These are phyloP conservation scores for Botrytis paeoniae DNA, from an alignment of 2,329 filamentous ascomycete species.

Conservation along the genomic window DNA sequence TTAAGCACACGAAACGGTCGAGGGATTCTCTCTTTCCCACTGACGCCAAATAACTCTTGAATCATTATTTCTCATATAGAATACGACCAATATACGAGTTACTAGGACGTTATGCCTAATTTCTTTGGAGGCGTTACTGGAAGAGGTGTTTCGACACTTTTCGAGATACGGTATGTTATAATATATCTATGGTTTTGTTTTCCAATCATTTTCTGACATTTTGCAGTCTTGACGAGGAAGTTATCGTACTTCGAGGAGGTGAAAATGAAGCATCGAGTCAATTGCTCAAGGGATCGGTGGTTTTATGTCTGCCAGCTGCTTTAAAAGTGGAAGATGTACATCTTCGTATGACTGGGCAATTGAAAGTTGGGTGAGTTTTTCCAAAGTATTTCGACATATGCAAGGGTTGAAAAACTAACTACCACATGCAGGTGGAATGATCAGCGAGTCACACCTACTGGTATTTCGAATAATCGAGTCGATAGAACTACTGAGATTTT, in stretches of 20 bases:
- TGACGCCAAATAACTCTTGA: neutral
- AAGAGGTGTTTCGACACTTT: slow-evolving; percentile 37
- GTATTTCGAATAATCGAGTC: slow-evolving; percentile 56
- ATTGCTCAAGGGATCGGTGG: slow-evolving; percentile 68
- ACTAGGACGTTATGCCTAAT: slow-evolving; percentile 32
- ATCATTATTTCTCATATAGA: neutral
- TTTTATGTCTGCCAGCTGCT: slow-evolving; percentile 67
- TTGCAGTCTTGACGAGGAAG: slow-evolving; percentile 69
- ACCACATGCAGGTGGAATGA: slow-evolving; percentile 48
- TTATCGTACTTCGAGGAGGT: slow-evolving; percentile 73
- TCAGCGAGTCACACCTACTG: slow-evolving; percentile 52
- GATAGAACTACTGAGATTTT: slow-evolving; percentile 60
- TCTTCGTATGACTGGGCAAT: slow-evolving; percentile 66
- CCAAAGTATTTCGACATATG: neutral
- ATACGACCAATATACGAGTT: neutral
- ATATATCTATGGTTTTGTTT: neutral
- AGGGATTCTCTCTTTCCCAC: neutral
- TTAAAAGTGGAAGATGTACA: slow-evolving; percentile 72
- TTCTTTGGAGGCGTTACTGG: slow-evolving; percentile 37
- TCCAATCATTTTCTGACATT: slow-evolving; percentile 21
- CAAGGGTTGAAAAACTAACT: slow-evolving; percentile 2
- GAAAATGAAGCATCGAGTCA: slow-evolving; percentile 75
- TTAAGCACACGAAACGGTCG: neutral
- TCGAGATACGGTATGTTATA: slow-evolving; percentile 39
- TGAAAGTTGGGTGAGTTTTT: slow-evolving; percentile 62